These are phyloP conservation scores for Candida sithepensis DNA, from an alignment of 805 yeast genomes.

Conservation along the genomic window DNA sequence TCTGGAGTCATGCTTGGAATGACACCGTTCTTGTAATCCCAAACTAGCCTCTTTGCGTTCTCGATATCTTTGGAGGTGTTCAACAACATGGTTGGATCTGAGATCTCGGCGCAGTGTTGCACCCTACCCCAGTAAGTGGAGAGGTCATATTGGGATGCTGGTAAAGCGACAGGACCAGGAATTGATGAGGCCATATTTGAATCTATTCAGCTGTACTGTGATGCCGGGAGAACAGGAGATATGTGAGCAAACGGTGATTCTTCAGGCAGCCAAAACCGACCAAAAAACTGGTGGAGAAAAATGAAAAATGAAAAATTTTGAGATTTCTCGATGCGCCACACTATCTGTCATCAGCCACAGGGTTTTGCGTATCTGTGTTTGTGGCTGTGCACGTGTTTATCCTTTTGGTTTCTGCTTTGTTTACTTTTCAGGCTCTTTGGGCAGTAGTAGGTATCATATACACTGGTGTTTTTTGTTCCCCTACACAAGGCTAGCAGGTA, in stretches of 20 bases:
- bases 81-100: constrained; percentile 87
- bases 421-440: constrained; percentile 1
- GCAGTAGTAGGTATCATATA: too few relatives aligned
- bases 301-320: constrained; percentile 1
- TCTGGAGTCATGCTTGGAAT: constrained; percentile 65
- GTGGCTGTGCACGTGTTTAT: neutral
- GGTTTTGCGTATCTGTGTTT: too few relatives aligned
- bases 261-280: too few relatives aligned
- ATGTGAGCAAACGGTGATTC: too few relatives aligned
- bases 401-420: neutral
- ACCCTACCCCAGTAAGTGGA: constrained; percentile 91
- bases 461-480: too few relatives aligned
- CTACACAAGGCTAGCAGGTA: too few relatives aligned
- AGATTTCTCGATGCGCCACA: neutral
- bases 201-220: neutral
- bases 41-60: constrained; percentile 59
- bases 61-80: constrained; percentile 63
- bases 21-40: constrained; percentile 72
- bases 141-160: constrained; percentile 77
- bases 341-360: neutral
- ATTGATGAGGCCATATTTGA: constrained; percentile 78
- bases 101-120: constrained; percentile 86
- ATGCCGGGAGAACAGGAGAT: too few relatives aligned
- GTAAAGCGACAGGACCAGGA: constrained; percentile 76
- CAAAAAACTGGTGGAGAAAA: too few relatives aligned